phyloP scores from a whole-genome alignment of 352 stramenopile genomes.

The Plasmopara viticola region DNA sequence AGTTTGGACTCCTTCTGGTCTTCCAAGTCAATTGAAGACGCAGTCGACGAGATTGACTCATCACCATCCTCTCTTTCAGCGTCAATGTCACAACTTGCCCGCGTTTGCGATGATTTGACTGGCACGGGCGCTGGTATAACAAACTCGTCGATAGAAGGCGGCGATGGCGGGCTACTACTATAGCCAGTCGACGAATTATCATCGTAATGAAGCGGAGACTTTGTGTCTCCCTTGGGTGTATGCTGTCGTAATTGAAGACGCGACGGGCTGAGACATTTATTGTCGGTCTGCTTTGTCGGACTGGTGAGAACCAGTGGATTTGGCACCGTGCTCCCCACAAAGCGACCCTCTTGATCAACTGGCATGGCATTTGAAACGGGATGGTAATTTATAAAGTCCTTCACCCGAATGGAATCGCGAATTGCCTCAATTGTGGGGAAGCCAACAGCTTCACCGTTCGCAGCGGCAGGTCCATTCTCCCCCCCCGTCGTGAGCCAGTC shows the following conservation, averaged over 20 bases:
- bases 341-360: slow-evolving; percentile 66
- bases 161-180: slow-evolving; percentile 22
- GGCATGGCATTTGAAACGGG: slow-evolving; percentile 34
- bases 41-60: slow-evolving; percentile 20
- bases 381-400: slow-evolving; percentile 67
- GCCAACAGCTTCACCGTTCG: neutral
- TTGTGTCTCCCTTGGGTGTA: slow-evolving; percentile 16
- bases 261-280: slow-evolving; percentile 5
- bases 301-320: slow-evolving; percentile 10
- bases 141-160: slow-evolving; percentile 25
- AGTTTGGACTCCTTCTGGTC: slow-evolving; percentile 16
- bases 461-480: neutral
- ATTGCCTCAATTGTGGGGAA: slow-evolving; percentile 34
- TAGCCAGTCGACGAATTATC: slow-evolving; percentile 26
- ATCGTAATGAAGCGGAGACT: slow-evolving; percentile 20
- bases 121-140: slow-evolving; percentile 18
- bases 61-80: slow-evolving; percentile 23
- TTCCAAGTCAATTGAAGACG: slow-evolving; percentile 7
- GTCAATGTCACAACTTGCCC: slow-evolving; percentile 16
- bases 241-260: slow-evolving; percentile 11
- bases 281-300: slow-evolving; percentile 8
- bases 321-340: slow-evolving; percentile 25
- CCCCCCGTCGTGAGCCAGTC: slow-evolving; percentile 64
- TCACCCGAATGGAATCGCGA: slow-evolving; percentile 67
- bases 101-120: neutral